Base-by-base conservation (phyloP, 169 alveolate genomes). In the Eimeria tenella region DNA sequence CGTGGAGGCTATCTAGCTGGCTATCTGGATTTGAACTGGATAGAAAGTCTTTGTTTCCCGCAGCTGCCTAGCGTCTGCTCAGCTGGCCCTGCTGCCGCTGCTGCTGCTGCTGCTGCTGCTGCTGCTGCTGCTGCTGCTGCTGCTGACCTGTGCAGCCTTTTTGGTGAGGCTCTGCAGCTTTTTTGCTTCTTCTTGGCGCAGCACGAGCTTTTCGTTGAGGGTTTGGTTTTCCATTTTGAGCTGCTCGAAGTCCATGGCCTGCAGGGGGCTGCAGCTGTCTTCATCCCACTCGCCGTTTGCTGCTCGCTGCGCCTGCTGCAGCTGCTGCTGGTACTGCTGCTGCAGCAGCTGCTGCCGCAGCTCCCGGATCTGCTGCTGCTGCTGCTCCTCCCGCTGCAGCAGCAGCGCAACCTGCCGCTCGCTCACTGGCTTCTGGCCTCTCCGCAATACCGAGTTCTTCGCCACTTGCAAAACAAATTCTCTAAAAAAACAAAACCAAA, bases 201-300 rank as follows among this genome's bases (percentile, higher is more conserved):
- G 99, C 87, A 97, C 99, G 25, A 98, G 98, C 94, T 97, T 98
- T 94, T 98, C 99, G 92, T 98, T 98, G 74, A 98, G 96, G 49
- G 99, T 98, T 96, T 93, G 97, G 95, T 98, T 98, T 95, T 98
- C 99, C 52, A 98, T 98, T 86, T 98, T 98, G 31, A 98, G 97
- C 94, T 98, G 98, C 93, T 98, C 99, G 84, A 98, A 98, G 96
- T 98, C 99, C 94, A 98, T 98, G 86, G 98, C 95, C 83, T 98
- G 99, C 55, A 98, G 96, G 53, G 98, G 98, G 83, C 98, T 99
- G 60, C 99, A 98, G 63, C 97, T 96, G 95, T 98, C 98, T 91
- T 98, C 98, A 94, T 97, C 98, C 96, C 97, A 97, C 93, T 98
- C 96, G 52, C 68, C 49, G 11, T 49, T 86, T 21, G 8, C 5